These are phyloP conservation scores for Ogataea paradorogensis DNA, from an alignment of 805 yeast species.

Conservation along the genomic window DNA sequence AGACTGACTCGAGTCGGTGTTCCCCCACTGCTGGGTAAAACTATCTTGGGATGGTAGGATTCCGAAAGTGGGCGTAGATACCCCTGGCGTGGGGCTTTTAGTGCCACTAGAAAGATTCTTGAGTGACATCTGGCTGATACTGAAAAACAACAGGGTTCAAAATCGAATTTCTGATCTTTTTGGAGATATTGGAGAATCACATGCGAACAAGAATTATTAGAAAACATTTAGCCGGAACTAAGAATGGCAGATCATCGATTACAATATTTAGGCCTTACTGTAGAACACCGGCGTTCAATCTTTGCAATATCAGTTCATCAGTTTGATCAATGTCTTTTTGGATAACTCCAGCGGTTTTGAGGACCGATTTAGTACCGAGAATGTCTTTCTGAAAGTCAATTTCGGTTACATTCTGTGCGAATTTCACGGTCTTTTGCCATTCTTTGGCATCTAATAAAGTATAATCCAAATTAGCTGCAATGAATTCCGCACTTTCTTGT, in stretches of 20 bases:
- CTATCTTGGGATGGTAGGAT: background rate
- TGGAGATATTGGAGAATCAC: conserved; percentile 14
- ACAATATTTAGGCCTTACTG: no score
- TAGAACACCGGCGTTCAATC: conserved; percentile 17
- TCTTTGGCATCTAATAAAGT: conserved; percentile 70
- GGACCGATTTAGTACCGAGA: conserved; percentile 54
- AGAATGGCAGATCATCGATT: conserved; percentile 1
- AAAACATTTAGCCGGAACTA: background rate
- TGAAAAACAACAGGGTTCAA: background rate
- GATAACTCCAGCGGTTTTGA: conserved; percentile 64
- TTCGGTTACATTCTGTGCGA: conserved; percentile 45
- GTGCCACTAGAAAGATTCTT: conserved; percentile 9
- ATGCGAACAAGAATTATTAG: conserved; percentile 7
- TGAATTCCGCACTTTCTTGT: conserved; percentile 65
- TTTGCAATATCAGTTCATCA: conserved; percentile 13
- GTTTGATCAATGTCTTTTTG: conserved; percentile 16
- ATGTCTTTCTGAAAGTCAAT: conserved; percentile 49
- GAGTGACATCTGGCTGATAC: conserved; percentile 8
- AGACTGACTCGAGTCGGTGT: background rate
- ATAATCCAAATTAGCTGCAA: conserved; percentile 69
- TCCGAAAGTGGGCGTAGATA: background rate
- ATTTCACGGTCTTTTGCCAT: conserved; percentile 79
- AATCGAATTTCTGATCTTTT: conserved; percentile 2
- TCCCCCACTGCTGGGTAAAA: background rate
- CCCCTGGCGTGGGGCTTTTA: conserved; percentile 8